phyloP scores from a whole-genome alignment of 305 asterid genomes.

The Fraxinus sp. region DNA sequence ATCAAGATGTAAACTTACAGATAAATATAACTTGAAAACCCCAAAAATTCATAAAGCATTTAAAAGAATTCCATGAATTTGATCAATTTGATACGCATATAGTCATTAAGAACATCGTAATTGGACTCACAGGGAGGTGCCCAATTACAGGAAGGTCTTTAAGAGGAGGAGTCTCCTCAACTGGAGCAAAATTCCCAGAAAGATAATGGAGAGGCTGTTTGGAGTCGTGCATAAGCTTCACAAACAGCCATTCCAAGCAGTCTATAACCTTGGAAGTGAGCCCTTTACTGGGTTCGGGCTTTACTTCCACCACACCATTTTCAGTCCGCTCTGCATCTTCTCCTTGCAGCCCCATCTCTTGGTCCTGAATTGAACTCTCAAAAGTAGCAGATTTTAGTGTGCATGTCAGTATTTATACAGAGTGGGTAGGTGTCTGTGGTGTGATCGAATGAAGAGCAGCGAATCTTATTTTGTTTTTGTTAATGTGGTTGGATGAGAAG shows the following conservation, averaged over 20 bases:
- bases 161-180: constrained; percentile 73
- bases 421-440: neutral
- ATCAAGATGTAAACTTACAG: neutral
- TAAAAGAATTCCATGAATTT: neutral
- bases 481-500: neutral
- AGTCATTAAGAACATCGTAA: neutral
- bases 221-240: constrained; percentile 63
- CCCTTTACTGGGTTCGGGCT: constrained; percentile 66
- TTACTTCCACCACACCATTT: constrained; percentile 52
- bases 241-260: constrained; percentile 65
- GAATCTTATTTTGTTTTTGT: neutral
- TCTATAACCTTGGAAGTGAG: constrained; percentile 62
- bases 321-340: constrained; percentile 33
- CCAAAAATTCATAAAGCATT: neutral
- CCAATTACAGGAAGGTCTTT: constrained; percentile 62
- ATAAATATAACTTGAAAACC: neutral
- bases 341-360: constrained; percentile 32
- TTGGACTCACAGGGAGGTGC: constrained; percentile 58
- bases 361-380: neutral
- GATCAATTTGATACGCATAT: neutral
- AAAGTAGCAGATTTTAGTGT: neutral
- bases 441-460: too few species aligned
- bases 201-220: constrained; percentile 60
- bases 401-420: neutral
- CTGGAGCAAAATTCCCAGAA: constrained; percentile 70